Conservation (phyloP, 2,329 filamentous ascomycete species). For the Pezizomycotina sp. region DNA sequence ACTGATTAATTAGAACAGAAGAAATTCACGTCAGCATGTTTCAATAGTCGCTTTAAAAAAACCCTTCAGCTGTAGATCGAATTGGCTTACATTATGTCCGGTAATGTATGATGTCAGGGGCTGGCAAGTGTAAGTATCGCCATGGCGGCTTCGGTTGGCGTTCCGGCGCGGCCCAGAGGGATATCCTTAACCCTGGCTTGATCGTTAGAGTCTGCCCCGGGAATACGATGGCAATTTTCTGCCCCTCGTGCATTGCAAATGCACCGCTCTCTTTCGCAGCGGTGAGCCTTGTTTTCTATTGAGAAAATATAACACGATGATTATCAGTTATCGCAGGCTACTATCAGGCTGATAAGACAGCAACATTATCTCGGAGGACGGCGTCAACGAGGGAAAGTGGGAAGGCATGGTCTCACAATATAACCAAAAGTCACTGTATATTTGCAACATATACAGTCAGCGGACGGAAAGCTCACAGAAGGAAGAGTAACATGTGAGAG, state of each 20-base stretch:
- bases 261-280: slow-evolving; percentile 71
- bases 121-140: slow-evolving; percentile 63
- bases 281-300: slow-evolving; percentile 49
- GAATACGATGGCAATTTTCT: slow-evolving; percentile 59
- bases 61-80: too few species aligned
- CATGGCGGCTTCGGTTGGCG: slow-evolving; percentile 62
- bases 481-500: neutral
- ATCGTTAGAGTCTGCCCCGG: slow-evolving; percentile 35
- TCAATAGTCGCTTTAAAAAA: too few species aligned
- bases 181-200: slow-evolving; percentile 41
- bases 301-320: neutral
- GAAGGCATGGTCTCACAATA: slow-evolving; percentile 54
- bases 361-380: too few species aligned
- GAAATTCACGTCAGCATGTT: too few species aligned
- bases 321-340: neutral
- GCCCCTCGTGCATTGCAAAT: slow-evolving; percentile 60
- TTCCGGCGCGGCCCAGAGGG: slow-evolving; percentile 58
- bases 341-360: neutral
- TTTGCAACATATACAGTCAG: neutral
- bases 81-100: too few species aligned
- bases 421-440: slow-evolving; percentile 23
- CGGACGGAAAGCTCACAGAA: neutral
- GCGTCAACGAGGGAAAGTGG: slow-evolving; percentile 56
- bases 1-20: too few species aligned
- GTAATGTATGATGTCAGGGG: slow-evolving; percentile 72